Conservation (phyloP, 192 early-diverging fungal species). For the Mortierella hygrophila region DNA sequence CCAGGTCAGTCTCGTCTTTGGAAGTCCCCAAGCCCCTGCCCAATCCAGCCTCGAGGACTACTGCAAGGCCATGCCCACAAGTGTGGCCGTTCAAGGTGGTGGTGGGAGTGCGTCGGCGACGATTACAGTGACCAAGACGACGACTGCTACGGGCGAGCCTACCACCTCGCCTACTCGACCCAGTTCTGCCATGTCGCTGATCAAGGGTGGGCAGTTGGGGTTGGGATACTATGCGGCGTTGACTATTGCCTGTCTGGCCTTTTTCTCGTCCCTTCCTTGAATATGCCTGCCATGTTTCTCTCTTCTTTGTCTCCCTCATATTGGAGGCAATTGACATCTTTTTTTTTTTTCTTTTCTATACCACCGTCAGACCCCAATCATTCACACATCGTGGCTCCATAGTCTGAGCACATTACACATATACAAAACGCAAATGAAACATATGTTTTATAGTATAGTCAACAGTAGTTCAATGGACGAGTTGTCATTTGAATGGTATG, state of each 20-base stretch:
- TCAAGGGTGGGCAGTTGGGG: neutral
- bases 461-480: no score
- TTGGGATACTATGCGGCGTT: neutral
- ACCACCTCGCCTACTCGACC: slow-evolving; percentile 7
- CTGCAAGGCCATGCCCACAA: slow-evolving; percentile 1
- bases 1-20: slow-evolving; percentile 37
- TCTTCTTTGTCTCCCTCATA: no score
- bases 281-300: neutral
- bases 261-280: slow-evolving; percentile 12
- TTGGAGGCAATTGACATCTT: neutral
- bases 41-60: slow-evolving; percentile 27
- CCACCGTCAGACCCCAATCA: neutral
- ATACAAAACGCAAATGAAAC: no score
- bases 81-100: neutral
- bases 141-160: neutral
- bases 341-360: neutral
- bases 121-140: slow-evolving; percentile 5
- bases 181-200: slow-evolving; percentile 18
- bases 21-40: slow-evolving; percentile 12
- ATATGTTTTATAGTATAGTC: no score
- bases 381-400: neutral
- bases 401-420: neutral
- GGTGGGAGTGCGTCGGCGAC: neutral
- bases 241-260: neutral
- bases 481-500: no score